A percentile compares a stretch with the other conserved stretches of the same genome.
phyloP scores from a whole-genome alignment of 139 green algal species.

The Desmodesmus armatus region DNA sequence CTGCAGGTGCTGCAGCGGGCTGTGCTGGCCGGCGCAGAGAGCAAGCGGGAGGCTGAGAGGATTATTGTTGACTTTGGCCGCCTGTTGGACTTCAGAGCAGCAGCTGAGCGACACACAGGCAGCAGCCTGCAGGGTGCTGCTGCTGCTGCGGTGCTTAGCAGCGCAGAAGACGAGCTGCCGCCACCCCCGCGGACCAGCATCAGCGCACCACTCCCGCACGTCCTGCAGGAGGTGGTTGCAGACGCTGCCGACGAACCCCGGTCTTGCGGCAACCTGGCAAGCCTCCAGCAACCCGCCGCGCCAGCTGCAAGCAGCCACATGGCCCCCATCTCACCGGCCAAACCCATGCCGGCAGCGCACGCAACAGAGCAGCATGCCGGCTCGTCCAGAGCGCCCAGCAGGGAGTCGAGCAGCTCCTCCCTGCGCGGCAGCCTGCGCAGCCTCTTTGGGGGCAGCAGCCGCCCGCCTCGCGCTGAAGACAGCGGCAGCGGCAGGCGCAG shows the following conservation, averaged over 20 bases:
- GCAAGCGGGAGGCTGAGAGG: not conserved
- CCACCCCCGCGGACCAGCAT: not conserved
- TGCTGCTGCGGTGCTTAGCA: not conserved
- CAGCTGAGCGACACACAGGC: not conserved
- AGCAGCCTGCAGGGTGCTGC: constrained; percentile 4
- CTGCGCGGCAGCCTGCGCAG: not conserved
- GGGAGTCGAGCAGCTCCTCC: no score
- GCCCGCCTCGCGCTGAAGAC: not conserved
- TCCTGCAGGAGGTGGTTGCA: not conserved
- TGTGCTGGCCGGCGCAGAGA: not conserved
- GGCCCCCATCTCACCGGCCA: no score
- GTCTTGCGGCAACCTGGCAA: not conserved
- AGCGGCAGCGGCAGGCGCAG: constrained; percentile 13
- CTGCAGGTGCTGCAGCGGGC: not conserved
- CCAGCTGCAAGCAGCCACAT: no score
- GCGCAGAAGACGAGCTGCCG: not conserved
- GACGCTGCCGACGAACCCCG: not conserved
- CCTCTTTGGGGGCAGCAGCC: not conserved
- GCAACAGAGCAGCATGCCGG: not conserved
- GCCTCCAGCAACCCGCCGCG: no score
- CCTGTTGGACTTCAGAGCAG: constrained; percentile 23
- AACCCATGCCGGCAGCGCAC: not conserved
- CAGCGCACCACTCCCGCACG: not conserved
- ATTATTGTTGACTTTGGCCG: constrained; percentile 7
- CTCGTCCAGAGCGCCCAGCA: not conserved